Percentiles rank a stretch among this genome's conserved stretches.
Conservation (phyloP, 139 green algal species). For the Monoraphidium neglectum region DNA sequence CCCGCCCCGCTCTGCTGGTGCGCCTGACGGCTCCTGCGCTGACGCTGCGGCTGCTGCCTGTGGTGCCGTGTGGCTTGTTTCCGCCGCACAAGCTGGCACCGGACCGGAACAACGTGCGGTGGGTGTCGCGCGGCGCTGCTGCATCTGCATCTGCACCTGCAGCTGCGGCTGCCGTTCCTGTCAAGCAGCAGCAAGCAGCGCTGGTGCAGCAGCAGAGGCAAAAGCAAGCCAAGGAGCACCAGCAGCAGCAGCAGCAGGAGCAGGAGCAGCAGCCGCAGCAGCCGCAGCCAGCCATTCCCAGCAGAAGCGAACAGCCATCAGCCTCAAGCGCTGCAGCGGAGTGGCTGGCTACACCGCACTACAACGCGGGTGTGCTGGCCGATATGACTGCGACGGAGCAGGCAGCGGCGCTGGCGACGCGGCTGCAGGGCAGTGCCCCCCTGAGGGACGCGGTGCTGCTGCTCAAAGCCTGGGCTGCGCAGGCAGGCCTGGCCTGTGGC, state of each 20-base stretch:
- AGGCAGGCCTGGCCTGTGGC: constrained; percentile 6
- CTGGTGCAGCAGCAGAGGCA: constrained; percentile 11
- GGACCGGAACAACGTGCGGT: constrained; percentile 52
- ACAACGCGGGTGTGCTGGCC: constrained; percentile 69
- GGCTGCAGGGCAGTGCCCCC: not conserved
- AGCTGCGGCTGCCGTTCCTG: too few relatives aligned
- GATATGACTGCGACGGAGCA: constrained; percentile 55
- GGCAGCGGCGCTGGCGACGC: not conserved
- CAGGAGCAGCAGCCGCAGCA: constrained; percentile 10
- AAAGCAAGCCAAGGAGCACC: not conserved
- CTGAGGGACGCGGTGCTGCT: constrained; percentile 55
- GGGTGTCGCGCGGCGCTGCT: not conserved
- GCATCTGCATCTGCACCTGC: too few relatives aligned
- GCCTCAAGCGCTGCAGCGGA: not conserved
- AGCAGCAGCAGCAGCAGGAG: constrained; percentile 17
- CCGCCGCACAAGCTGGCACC: constrained; percentile 55
- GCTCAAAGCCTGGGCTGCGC: constrained; percentile 71
- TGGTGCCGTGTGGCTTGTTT: constrained; percentile 35
- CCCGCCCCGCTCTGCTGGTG: constrained; percentile 57
- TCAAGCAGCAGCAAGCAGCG: not conserved
- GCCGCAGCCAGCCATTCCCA: too few relatives aligned
- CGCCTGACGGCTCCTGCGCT: not conserved
- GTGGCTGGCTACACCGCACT: constrained; percentile 63
- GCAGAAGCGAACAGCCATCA: too few relatives aligned
- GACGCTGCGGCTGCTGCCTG: constrained; percentile 48